Evolutionary conservation across 371 early-diverging fungal genomes (phyloP), one percentile per base, ranked within the genome.

Genomic region (Choanephora cucurbitarum): DNA sequence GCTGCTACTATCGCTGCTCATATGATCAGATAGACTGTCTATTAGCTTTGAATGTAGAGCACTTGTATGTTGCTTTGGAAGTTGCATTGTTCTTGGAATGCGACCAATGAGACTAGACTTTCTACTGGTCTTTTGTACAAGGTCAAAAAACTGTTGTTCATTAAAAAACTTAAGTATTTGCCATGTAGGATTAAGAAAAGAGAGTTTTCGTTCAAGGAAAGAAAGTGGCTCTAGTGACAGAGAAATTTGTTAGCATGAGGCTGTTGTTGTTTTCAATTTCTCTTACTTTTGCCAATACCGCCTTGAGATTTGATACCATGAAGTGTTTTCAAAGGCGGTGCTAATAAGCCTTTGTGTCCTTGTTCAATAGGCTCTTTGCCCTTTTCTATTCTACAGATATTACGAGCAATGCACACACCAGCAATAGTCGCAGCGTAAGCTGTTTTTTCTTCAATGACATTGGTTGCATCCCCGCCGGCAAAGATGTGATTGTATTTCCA

Each of bases 401-500:
- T 79, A 17, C 80, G 62, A 5, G 80, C 75, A 41, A 79, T 79
- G 39, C 73, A 73, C 2, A 79, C 74, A 15, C 77, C 80, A 22
- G 75, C 76, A 39, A 81, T 53, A 15, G 82, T 82, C 17, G 83
- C 85, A 44, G 85, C 80, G 33, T 81, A 80, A 18, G 76, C 85
- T 13, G 84, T 81, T 55, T 84, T 83, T 65, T 85, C 84, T 55
- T 85, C 86, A 15, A 72, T 61, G 0, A 80, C 70, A 22, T 85
- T 82, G 19, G 82, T 77, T 19, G 81, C 83, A 54, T 89, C 90
- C 1, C 90, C 90, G 1, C 86, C 84, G 3, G 87, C 80, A 60
- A 87, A 88, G 44, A 89, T 80, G 51, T 84, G 77, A 1, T 72
- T 69, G 22, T 84, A 76, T n/a, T 69, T 76, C 11, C 69, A 74